These are phyloP conservation scores for Cercis canadensis DNA, from an alignment of 306 rosid genomes.

Conservation along the genomic window DNA sequence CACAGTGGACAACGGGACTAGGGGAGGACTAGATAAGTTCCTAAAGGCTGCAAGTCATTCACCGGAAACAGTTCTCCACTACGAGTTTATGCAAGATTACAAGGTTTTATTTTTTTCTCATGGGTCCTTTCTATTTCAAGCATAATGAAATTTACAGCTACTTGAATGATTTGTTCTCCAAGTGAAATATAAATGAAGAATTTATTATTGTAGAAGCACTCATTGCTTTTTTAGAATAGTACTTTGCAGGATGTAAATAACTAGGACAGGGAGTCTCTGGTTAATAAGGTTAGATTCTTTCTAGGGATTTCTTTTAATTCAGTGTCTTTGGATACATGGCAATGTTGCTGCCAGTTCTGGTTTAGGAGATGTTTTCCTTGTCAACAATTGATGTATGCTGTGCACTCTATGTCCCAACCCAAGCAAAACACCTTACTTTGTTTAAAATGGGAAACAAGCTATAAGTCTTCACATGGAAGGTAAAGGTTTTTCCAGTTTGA, in stretches of 20 bases:
- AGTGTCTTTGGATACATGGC: not conserved
- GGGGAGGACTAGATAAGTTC: constrained; percentile 95
- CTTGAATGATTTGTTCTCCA: not conserved
- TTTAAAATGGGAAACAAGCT: not conserved
- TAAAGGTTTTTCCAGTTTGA: not conserved
- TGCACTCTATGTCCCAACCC: not conserved
- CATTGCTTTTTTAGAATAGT: constrained; percentile 10
- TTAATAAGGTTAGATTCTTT: not conserved
- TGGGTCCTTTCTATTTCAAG: constrained; percentile 12
- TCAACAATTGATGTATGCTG: not conserved
- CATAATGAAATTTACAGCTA: constrained; percentile 3
- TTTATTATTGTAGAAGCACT: not conserved
- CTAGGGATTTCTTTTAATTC: not conserved
- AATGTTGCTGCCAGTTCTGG: not conserved
- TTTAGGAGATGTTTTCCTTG: not conserved
- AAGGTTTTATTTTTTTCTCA: constrained; percentile 59
- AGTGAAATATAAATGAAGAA: constrained; percentile 20
- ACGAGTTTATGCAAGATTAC: constrained; percentile 99
- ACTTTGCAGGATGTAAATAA: not conserved
- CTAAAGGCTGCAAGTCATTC: constrained; percentile 88
- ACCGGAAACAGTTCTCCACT: constrained; percentile 97
- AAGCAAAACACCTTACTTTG: not conserved
- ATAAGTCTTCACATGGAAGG: not conserved
- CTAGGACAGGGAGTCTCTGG: not conserved
- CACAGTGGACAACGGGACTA: constrained; percentile 92